Conservation (phyloP, 306 rosid genomes). For the Cucurbita pepo region DNA sequence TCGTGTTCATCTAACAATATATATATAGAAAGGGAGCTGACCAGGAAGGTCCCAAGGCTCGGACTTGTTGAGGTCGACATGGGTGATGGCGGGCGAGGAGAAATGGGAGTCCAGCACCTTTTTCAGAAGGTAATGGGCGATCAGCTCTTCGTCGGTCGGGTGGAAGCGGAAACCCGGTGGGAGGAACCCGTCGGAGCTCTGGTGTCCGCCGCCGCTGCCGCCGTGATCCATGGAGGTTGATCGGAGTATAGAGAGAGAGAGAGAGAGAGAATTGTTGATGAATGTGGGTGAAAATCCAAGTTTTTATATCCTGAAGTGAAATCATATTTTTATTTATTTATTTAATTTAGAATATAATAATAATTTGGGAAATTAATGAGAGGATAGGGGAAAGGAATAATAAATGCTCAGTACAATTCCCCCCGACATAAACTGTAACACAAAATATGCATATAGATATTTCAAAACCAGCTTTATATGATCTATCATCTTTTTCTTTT, state of each 20-base stretch:
- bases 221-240: not conserved
- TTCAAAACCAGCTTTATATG: too few relatives aligned
- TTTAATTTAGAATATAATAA: too few relatives aligned
- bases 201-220: not conserved
- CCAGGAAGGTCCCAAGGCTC: conserved; percentile 77
- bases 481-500: too few relatives aligned
- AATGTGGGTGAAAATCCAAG: not conserved
- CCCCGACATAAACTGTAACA: too few relatives aligned
- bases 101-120: conserved; percentile 41
- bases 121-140: conserved; percentile 44
- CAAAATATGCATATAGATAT: too few relatives aligned
- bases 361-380: too few relatives aligned
- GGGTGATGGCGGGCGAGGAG: conserved; percentile 48
- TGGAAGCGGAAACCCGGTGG: conserved; percentile 69
- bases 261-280: not conserved
- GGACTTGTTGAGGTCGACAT: conserved; percentile 63
- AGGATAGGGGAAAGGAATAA: too few relatives aligned
- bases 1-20: too few relatives aligned
- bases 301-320: too few relatives aligned
- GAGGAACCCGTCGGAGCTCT: conserved; percentile 15
- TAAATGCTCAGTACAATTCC: too few relatives aligned
- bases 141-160: conserved; percentile 59
- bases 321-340: too few relatives aligned
- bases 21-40: not conserved
- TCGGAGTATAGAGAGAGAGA: not conserved